phyloP scores from a whole-genome alignment of 768 basidiomycete genomes.

The Hericium coralloides region DNA sequence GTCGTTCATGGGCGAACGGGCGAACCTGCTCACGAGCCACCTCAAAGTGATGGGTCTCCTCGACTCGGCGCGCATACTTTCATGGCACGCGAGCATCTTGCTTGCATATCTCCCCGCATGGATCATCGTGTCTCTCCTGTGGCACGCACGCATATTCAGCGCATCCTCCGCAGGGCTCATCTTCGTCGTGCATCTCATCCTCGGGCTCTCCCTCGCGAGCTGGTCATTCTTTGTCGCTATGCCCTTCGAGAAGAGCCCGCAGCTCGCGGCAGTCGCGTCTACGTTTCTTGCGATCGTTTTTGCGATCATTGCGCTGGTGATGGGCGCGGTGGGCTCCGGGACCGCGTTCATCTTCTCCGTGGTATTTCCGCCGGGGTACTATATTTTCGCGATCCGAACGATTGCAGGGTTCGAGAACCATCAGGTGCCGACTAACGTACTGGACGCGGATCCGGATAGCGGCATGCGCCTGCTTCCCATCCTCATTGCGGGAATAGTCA shows the following conservation, averaged over 20 bases:
- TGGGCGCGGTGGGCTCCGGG: slow-evolving; percentile 29
- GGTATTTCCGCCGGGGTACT: slow-evolving; percentile 70
- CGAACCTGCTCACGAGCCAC: slow-evolving; percentile 55
- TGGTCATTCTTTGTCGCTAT: slow-evolving; percentile 66
- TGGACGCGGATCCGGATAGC: slow-evolving; percentile 54
- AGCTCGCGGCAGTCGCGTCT: slow-evolving; percentile 57
- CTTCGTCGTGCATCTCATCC: slow-evolving; percentile 54
- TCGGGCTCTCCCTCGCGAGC: slow-evolving; percentile 57
- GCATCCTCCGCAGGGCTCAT: slow-evolving; percentile 50
- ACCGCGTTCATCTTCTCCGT: slow-evolving; percentile 55
- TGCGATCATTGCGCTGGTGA: slow-evolving; percentile 56
- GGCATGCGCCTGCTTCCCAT: slow-evolving; percentile 45
- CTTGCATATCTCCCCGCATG: slow-evolving; percentile 69
- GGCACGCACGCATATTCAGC: slow-evolving; percentile 61
- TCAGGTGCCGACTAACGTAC: slow-evolving; percentile 40
- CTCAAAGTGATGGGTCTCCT: slow-evolving; percentile 75
- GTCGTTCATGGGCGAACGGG: slow-evolving; percentile 56
- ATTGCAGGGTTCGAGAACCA: slow-evolving; percentile 63
- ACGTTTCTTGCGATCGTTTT: slow-evolving; percentile 60
- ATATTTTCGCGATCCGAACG: slow-evolving; percentile 60
- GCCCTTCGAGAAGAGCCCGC: slow-evolving; percentile 66
- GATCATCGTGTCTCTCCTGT: slow-evolving; percentile 55
- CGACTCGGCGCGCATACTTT: slow-evolving; percentile 59
- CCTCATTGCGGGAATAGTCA: slow-evolving; percentile 56
- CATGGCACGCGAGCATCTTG: slow-evolving; percentile 62